phyloP scores from a whole-genome alignment of 352 stramenopile genomes.

The Phytophthora citricola region DNA sequence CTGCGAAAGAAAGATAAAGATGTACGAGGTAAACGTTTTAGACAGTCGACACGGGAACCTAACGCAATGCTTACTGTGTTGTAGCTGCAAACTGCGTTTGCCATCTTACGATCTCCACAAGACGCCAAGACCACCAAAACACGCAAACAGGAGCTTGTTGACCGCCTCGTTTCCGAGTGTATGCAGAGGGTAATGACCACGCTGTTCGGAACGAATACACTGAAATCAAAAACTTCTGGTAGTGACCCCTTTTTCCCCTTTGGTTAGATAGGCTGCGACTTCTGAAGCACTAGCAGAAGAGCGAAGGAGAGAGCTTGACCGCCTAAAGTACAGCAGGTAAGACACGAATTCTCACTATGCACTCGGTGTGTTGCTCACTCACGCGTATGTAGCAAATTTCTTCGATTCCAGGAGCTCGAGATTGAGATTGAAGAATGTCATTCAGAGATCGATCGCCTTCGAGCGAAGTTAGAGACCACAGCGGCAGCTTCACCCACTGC shows the following conservation, averaged over 20 bases:
- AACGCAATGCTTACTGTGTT: too few relatives aligned
- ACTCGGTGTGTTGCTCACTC: background rate
- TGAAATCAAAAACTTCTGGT: background rate
- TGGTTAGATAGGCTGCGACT: conserved; percentile 50
- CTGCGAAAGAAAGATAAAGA: conserved; percentile 77
- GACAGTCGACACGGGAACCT: too few relatives aligned
- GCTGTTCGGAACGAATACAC: background rate
- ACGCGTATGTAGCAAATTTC: conserved; percentile 58
- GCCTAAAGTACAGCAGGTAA: conserved; percentile 64
- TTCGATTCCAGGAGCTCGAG: conserved; percentile 71
- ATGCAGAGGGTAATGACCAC: conserved; percentile 52
- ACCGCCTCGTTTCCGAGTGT: conserved; percentile 62
- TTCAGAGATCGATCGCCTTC: conserved; percentile 59
- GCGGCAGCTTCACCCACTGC: conserved; percentile 3
- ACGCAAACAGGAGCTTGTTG: conserved; percentile 61
- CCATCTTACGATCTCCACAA: conserved; percentile 60
- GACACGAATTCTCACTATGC: background rate
- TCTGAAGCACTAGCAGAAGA: conserved; percentile 66
- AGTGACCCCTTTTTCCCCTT: conserved; percentile 9
- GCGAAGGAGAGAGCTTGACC: conserved; percentile 59
- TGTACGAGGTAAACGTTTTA: conserved; percentile 23
- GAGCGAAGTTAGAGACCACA: conserved; percentile 30
- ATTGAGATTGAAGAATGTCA: conserved; percentile 68
- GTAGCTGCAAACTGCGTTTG: conserved; percentile 68
- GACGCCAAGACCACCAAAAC: conserved; percentile 73